Conservation (phyloP, 371 early-diverging fungal genomes). For the Syncephalastrum sp. region DNA sequence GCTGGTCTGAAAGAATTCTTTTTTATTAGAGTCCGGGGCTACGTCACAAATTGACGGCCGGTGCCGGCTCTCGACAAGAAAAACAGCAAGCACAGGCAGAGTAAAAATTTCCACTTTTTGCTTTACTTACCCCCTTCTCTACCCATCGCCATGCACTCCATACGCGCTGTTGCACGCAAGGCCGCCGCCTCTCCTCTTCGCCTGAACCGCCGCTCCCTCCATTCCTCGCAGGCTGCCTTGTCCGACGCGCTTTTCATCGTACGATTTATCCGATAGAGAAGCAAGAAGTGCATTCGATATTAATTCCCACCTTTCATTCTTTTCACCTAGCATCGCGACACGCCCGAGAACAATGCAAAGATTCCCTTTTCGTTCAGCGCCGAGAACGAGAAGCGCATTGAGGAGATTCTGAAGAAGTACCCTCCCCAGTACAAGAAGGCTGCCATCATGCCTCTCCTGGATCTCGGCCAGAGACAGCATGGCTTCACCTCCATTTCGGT, state of each 20-base stretch:
- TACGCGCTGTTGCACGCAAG: slow-evolving; percentile 45
- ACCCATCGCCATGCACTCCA: slow-evolving; percentile 31
- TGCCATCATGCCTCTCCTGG: slow-evolving; percentile 94
- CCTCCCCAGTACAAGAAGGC: slow-evolving; percentile 98
- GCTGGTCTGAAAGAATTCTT: too few relatives aligned
- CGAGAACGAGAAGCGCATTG: slow-evolving; percentile 80
- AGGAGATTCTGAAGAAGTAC: slow-evolving; percentile 90
- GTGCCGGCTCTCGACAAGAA: slow-evolving; percentile 5
- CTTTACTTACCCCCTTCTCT: slow-evolving; percentile 6
- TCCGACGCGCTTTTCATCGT: slow-evolving; percentile 76
- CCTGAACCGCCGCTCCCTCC: slow-evolving; percentile 47
- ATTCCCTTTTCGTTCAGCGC: slow-evolving; percentile 85
- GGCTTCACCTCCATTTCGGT: slow-evolving; percentile 92
- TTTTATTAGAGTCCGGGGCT: too few relatives aligned
- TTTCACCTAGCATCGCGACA: slow-evolving; percentile 79
- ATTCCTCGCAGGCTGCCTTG: slow-evolving; percentile 45
- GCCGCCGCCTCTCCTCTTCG: slow-evolving; percentile 28
- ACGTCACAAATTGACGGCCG: too few relatives aligned
- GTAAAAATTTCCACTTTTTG: slow-evolving; percentile 9
- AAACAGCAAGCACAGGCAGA: slow-evolving; percentile 7
- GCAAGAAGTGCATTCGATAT: not conserved
- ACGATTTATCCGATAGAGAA: slow-evolving; percentile 13
- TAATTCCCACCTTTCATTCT: slow-evolving; percentile 10
- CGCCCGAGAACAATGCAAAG: slow-evolving; percentile 85
- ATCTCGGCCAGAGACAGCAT: slow-evolving; percentile 94